Evolutionary conservation across 106 monocot genomes (phyloP).

Genomic region (Dendrobium huoshanense): DNA sequence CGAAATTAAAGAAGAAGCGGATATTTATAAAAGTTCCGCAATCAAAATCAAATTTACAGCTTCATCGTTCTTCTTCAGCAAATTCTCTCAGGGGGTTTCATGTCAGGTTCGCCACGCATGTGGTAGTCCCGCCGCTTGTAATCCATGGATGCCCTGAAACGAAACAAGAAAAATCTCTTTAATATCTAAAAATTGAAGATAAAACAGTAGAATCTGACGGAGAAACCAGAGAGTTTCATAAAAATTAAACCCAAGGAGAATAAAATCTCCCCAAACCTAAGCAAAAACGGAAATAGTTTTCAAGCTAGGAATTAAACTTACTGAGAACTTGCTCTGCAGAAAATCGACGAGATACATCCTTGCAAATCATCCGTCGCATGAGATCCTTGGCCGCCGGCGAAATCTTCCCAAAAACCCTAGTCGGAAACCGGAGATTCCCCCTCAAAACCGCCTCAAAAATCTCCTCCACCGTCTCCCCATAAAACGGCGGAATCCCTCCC

Average conservation of each 20-base stretch:
- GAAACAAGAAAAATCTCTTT: neutral
- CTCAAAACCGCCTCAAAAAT: conserved; percentile 72
- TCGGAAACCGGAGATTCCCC: conserved; percentile 78
- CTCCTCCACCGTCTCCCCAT: conserved; percentile 67
- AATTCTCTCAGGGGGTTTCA: neutral
- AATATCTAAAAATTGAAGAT: neutral
- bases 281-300: neutral
- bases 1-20: no score
- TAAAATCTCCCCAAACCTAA: neutral
- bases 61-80: no score
- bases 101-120: neutral
- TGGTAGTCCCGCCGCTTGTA: conserved; percentile 9
- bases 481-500: conserved; percentile 62
- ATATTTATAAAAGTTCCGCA: neutral
- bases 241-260: neutral
- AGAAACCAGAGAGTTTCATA: neutral
- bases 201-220: neutral
- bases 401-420: conserved; percentile 30
- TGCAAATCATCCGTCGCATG: conserved; percentile 73
- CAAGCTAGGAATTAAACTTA: conserved; percentile 16
- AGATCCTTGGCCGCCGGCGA: conserved; percentile 82
- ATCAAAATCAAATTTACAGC: neutral
- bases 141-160: conserved; percentile 25
- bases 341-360: conserved; percentile 53
- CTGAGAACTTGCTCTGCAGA: conserved; percentile 91